phyloP scores from a whole-genome alignment of 2,329 filamentous ascomycete species.

The Scedosporium boydii region DNA sequence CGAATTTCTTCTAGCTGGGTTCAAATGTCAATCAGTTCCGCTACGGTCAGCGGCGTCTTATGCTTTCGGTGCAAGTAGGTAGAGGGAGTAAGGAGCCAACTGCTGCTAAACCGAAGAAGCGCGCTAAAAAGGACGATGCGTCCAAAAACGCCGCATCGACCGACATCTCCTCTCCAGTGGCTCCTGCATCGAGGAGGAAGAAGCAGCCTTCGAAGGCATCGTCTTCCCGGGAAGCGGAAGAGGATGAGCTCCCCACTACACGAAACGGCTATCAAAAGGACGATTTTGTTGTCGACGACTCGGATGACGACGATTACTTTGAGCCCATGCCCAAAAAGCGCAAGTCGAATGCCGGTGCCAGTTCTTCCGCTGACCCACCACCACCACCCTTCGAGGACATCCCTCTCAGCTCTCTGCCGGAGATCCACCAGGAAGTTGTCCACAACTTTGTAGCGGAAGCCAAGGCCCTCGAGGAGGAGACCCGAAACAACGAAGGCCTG shows the following conservation, averaged over 20 bases:
- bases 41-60: conserved; percentile 32
- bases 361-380: conserved; percentile 38
- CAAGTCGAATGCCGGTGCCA: conserved; percentile 7
- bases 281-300: conserved; percentile 25
- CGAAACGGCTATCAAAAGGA: conserved; percentile 21
- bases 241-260: neutral
- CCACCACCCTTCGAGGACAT: conserved; percentile 41
- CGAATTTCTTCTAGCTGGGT: conserved; percentile 23
- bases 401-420: conserved; percentile 42
- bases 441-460: conserved; percentile 55
- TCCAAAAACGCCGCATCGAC: conserved; percentile 29
- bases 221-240: neutral
- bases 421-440: conserved; percentile 55
- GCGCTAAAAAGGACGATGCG: conserved; percentile 9
- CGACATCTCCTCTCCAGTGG: conserved; percentile 43
- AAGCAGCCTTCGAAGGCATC: neutral
- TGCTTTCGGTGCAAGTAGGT: conserved; percentile 30
- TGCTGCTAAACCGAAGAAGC: conserved; percentile 25
- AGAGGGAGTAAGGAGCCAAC: conserved; percentile 19
- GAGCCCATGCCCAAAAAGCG: conserved; percentile 26
- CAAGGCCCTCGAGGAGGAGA: conserved; percentile 46
- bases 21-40: conserved; percentile 32
- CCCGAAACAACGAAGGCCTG: conserved; percentile 50
- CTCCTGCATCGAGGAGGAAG: conserved; percentile 13
- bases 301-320: conserved; percentile 35